Evolutionary conservation across 805 yeast genomes (phyloP).

Genomic region (Schwanniomyces vanrijiae): DNA sequence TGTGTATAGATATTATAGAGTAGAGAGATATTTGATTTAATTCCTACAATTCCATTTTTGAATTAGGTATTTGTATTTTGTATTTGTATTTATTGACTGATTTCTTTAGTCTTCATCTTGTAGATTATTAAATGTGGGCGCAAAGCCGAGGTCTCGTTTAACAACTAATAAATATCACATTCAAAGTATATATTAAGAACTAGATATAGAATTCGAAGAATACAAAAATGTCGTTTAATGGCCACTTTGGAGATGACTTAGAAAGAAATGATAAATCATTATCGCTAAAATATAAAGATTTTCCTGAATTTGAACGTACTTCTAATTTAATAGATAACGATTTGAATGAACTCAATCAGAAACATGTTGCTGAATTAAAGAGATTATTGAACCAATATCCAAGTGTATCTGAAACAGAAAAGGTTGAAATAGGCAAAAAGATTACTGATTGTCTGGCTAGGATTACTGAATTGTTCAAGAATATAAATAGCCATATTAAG

Average conservation of each 20-base stretch:
- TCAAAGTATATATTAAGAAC: background rate
- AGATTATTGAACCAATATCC: constrained; percentile 22
- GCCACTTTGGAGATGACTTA: constrained; percentile 23
- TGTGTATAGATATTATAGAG: background rate
- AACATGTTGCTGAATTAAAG: constrained; percentile 20
- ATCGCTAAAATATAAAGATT: constrained; percentile 33
- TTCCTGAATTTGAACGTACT: constrained; percentile 38
- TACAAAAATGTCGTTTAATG: constrained; percentile 28
- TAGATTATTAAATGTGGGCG: background rate
- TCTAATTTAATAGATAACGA: constrained; percentile 32
- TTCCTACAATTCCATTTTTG: background rate
- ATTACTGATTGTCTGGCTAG: constrained; percentile 18
- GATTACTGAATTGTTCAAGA: constrained; percentile 30
- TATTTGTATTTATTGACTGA: background rate
- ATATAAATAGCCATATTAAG: constrained; percentile 27
- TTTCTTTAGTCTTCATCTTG: background rate
- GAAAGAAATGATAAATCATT: constrained; percentile 21
- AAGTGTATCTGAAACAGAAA: constrained; percentile 9
- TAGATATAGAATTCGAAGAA: background rate
- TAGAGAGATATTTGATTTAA: background rate
- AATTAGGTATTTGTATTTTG: background rate
- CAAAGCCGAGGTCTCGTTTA: constrained; percentile 1
- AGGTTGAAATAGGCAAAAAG: constrained; percentile 1
- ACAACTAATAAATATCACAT: background rate
- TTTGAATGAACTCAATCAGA: constrained; percentile 28